Evolutionary conservation across 2,329 filamentous ascomycete species (phyloP).

Genomic region (Diaporthe caulivora): DNA sequence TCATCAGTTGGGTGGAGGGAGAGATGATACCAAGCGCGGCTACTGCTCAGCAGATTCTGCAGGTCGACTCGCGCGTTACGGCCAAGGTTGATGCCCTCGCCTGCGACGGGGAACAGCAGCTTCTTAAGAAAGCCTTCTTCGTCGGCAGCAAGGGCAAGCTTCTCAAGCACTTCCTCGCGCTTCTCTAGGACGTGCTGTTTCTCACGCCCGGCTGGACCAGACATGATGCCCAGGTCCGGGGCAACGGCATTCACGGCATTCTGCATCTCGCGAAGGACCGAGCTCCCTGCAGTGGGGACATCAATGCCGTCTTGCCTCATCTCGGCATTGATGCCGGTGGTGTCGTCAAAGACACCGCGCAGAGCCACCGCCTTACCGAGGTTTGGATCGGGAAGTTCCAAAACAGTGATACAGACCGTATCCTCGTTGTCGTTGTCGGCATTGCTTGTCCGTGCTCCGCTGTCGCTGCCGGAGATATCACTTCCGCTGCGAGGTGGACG

Average conservation of each 20-base stretch:
- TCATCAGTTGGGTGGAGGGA: constrained; percentile 93
- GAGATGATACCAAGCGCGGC: constrained; percentile 95
- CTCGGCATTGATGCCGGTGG: constrained; percentile 92
- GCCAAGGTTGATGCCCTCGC: constrained; percentile 84
- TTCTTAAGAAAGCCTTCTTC: constrained; percentile 85
- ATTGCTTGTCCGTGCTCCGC: constrained; percentile 71
- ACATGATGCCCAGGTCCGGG: constrained; percentile 82
- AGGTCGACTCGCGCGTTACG: constrained; percentile 85
- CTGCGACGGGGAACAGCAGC: constrained; percentile 82
- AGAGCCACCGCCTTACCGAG: constrained; percentile 91
- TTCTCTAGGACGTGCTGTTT: constrained; percentile 84
- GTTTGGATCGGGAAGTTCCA: constrained; percentile 84
- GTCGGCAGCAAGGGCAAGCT: constrained; percentile 84
- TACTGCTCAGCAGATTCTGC: constrained; percentile 79
- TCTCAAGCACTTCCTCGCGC: constrained; percentile 86
- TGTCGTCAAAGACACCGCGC: constrained; percentile 92
- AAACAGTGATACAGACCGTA: constrained; percentile 87
- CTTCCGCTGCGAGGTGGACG: constrained; percentile 58
- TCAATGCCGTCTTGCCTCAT: constrained; percentile 96
- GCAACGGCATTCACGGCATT: constrained; percentile 82
- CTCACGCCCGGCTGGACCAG: constrained; percentile 75
- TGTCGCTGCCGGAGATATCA: constrained; percentile 76
- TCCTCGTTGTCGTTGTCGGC: constrained; percentile 80
- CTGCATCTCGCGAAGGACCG: constrained; percentile 88
- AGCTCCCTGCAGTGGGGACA: constrained; percentile 79